phyloP scores from a whole-genome alignment of 2,329 filamentous ascomycete genomes.

The Curvularia spicifera region DNA sequence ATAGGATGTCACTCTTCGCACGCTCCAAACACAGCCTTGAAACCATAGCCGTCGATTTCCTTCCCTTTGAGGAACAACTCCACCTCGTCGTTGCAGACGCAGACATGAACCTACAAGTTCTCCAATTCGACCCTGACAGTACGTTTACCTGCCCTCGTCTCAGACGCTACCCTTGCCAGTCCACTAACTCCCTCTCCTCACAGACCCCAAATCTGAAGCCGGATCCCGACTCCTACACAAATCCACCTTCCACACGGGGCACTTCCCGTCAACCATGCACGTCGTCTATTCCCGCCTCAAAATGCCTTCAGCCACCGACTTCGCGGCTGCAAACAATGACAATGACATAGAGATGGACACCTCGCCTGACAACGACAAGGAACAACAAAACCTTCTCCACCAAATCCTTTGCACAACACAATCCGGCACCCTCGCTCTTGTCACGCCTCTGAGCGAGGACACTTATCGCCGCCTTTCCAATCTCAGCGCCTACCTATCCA shows the following conservation, averaged over 20 bases:
- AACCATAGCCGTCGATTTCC: constrained; percentile 81
- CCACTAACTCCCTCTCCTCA: constrained; percentile 2
- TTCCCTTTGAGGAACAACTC: constrained; percentile 83
- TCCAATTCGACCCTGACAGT: constrained; percentile 96
- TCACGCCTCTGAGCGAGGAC: constrained; percentile 79
- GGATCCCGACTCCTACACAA: constrained; percentile 86
- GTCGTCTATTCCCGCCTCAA: constrained; percentile 73
- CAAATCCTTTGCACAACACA: constrained; percentile 49
- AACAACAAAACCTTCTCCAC: constrained; percentile 24
- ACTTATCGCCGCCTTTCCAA: constrained; percentile 84
- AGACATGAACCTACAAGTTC: constrained; percentile 82
- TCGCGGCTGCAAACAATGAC: constrained; percentile 35
- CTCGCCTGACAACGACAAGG: not conserved
- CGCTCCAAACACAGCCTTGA: constrained; percentile 82
- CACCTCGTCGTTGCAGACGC: constrained; percentile 84
- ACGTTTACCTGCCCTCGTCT: constrained; percentile 49
- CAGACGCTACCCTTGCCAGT: not conserved
- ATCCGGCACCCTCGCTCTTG: constrained; percentile 76
- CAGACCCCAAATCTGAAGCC: constrained; percentile 91
- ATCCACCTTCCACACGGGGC: constrained; percentile 85
- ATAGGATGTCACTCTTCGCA: constrained; percentile 90
- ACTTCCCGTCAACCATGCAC: constrained; percentile 75
- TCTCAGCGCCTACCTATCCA: constrained; percentile 78
- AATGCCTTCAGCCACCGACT: constrained; percentile 46
- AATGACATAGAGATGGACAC: constrained; percentile 13